Evolutionary conservation across 768 basidiomycete species (phyloP).

Genomic region (Pleurotus ostreatus): DNA sequence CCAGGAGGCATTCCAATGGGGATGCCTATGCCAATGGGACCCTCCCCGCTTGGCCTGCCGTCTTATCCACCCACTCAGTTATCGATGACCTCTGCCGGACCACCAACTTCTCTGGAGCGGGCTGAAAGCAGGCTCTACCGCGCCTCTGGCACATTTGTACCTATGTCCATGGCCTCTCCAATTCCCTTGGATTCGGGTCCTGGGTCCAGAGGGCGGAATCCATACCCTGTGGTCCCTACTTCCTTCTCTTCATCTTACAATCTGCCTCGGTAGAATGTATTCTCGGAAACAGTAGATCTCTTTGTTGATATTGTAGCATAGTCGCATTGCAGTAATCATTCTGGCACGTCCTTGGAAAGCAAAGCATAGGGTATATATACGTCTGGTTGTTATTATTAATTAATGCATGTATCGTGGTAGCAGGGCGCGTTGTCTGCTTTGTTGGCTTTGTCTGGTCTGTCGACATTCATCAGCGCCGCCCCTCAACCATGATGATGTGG

Average conservation of each 20-base stretch:
- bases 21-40: too few relatives aligned
- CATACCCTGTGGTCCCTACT: constrained; percentile 15
- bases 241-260: constrained; percentile 8
- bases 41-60: neutral
- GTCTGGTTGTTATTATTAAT: neutral
- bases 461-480: constrained; percentile 46
- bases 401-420: neutral
- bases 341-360: too few relatives aligned
- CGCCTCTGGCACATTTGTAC: constrained; percentile 3
- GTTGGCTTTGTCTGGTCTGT: neutral
- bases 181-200: neutral
- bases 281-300: neutral
- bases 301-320: neutral
- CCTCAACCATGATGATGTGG: constrained; percentile 91
- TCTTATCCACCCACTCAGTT: neutral
- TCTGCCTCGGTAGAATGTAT: neutral
- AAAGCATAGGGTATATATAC: neutral
- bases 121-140: neutral
- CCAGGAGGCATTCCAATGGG: too few relatives aligned
- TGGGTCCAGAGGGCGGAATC: constrained; percentile 6
- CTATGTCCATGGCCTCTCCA: neutral
- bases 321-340: neutral
- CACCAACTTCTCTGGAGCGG: constrained; percentile 4
- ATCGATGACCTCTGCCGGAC: neutral
- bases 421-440: too few relatives aligned